Evolutionary conservation across 805 yeast genomes (phyloP), one percentile per base, ranked within the genome.

Genomic region (Candida morakotiae): DNA sequence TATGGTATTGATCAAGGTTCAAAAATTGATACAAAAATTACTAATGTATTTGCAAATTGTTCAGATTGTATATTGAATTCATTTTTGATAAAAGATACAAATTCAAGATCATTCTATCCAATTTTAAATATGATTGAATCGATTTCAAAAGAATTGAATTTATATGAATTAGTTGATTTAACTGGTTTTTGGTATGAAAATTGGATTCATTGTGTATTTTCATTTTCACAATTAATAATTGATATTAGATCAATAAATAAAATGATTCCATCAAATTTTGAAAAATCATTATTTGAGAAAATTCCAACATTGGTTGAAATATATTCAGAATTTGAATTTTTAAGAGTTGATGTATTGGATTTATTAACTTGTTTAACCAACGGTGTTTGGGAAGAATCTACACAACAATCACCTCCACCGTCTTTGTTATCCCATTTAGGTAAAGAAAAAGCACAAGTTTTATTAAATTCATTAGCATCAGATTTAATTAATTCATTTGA

Each of bases 341-440:
- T 81, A 40, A 74, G 87, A 41, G 56, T 60, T 22, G 62, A 64
- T 9, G 64, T 86, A 1, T 58, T 86, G 23, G 71, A 71, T 28
- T 53, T 87, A 25, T 56, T 87, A 13, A 73, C 81, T 4, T 64
- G 73, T 4, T 55, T 85, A 28, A 78, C 84, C 1, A 67, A 65
- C 29, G 79, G 79, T 0, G 60, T 52, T 2, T 78, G 85, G 81
- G 66, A 67, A 5, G 61, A 63, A 4, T 79, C 75, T 19, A 37
- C 45, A n/a, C 75, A 67, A 5, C 61, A 63, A 4, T 79, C 75
- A 19, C 36, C 45, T n/a, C 75, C 81, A 23, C 95, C 95, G 3
- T 87, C 96, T 1, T 61, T 91, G 33, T 65, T 91, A 27, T 84
- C 97, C 0, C 87, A 87, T 53, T 61, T 91, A 37, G 93, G 95